A percentile compares a stretch with the other conserved stretches of the same genome.
Conservation (phyloP, 768 basidiomycete genomes). For the Coprinopsis cinerea region DNA sequence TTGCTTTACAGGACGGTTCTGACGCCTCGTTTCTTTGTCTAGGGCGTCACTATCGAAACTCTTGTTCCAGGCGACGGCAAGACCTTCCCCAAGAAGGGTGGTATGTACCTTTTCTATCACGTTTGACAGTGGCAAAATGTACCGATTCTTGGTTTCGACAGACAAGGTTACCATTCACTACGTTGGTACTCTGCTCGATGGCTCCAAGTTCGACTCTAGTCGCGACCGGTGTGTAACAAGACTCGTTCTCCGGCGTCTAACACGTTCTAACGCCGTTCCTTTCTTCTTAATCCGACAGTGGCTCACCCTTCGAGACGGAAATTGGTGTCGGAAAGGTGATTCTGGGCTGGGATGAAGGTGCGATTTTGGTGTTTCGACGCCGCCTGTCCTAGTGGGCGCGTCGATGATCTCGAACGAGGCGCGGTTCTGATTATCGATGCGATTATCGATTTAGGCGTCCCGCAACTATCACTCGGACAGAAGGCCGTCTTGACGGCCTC, state of each 20-base stretch:
- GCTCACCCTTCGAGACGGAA: constrained; percentile 54
- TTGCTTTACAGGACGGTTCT: neutral
- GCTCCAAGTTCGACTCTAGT: constrained; percentile 69
- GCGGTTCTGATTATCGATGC: constrained; percentile 6
- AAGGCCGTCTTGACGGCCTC: constrained; percentile 63
- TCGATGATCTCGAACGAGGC: neutral
- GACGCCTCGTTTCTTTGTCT: constrained; percentile 11
- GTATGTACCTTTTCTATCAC: constrained; percentile 38
- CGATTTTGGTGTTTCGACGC: constrained; percentile 4
- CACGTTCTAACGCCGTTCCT: constrained; percentile 6
- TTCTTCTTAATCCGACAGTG: constrained; percentile 30
- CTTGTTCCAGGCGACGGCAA: constrained; percentile 56
- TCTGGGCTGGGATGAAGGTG: constrained; percentile 89
- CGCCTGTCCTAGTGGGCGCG: neutral
- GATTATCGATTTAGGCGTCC: constrained; percentile 51
- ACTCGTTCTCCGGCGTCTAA: constrained; percentile 7
- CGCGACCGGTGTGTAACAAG: constrained; percentile 57
- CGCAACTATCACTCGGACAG: constrained; percentile 67
- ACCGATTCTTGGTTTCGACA: constrained; percentile 24
- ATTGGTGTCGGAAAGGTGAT: constrained; percentile 84
- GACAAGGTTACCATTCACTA: constrained; percentile 78
- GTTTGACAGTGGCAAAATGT: constrained; percentile 8
- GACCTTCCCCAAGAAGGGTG: constrained; percentile 63
- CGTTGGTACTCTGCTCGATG: constrained; percentile 62
- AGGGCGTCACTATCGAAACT: constrained; percentile 69